Percentiles rank a stretch among this genome's conserved stretches.
phyloP scores from a whole-genome alignment of 2,329 filamentous ascomycete species.

The Claviceps sp. region DNA sequence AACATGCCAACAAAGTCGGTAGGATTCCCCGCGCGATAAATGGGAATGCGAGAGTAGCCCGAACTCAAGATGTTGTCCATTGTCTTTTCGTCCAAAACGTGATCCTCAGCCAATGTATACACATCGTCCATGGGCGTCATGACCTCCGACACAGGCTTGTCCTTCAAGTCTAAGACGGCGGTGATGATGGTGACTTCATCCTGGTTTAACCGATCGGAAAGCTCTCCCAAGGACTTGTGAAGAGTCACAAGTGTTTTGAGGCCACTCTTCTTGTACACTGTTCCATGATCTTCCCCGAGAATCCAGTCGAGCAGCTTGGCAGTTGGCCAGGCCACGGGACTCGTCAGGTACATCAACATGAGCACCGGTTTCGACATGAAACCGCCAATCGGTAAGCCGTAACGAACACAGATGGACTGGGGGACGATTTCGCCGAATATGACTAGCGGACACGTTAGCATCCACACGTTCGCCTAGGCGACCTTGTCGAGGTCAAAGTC shows the following conservation, averaged over 20 bases:
- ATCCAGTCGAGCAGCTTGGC: slow-evolving; percentile 90
- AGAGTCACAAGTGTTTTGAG: slow-evolving; percentile 92
- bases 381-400: slow-evolving; percentile 86
- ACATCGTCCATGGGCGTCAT: slow-evolving; percentile 99
- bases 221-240: slow-evolving; percentile 80
- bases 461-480: slow-evolving; percentile 8
- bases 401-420: slow-evolving; percentile 91
- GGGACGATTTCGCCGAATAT: slow-evolving; percentile 97
- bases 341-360: slow-evolving; percentile 79
- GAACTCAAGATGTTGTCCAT: slow-evolving; percentile 90
- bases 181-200: slow-evolving; percentile 99
- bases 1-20: slow-evolving; percentile 95
- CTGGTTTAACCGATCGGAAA: slow-evolving; percentile 80
- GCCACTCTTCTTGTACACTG: slow-evolving; percentile 94
- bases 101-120: slow-evolving; percentile 92
- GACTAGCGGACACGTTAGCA: slow-evolving; percentile 41
- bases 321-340: slow-evolving; percentile 83
- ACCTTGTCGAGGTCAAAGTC: background rate
- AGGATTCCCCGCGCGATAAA: slow-evolving; percentile 71
- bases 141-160: slow-evolving; percentile 85
- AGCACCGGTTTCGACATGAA: slow-evolving; percentile 85
- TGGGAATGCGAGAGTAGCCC: slow-evolving; percentile 91
- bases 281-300: slow-evolving; percentile 88
- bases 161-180: slow-evolving; percentile 88
- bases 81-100: slow-evolving; percentile 79